phyloP scores from a whole-genome alignment of 495 filamentous ascomycete species.

The Penicillium macrosclerotiorum region DNA sequence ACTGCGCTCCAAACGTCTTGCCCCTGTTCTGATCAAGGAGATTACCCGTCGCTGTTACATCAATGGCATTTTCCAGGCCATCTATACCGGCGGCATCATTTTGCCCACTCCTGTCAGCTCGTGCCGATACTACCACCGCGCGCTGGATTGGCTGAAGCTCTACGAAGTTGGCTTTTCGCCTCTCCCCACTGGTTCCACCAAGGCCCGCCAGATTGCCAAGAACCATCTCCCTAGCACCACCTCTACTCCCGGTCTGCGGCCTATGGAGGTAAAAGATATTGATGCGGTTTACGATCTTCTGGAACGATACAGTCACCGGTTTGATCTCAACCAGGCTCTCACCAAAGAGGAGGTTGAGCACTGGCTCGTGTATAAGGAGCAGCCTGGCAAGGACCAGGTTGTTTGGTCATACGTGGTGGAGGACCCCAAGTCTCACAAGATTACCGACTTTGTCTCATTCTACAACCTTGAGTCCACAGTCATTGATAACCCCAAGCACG shows the following conservation, averaged over 20 bases:
- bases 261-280: conserved; percentile 81
- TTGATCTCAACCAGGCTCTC: conserved; percentile 81
- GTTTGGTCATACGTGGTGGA: conserved; percentile 93
- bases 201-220: conserved; percentile 72
- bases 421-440: conserved; percentile 66
- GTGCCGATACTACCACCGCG: conserved; percentile 90
- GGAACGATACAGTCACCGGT: conserved; percentile 72
- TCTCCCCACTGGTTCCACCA: conserved; percentile 76
- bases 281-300: conserved; percentile 72
- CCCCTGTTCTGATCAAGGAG: conserved; percentile 94
- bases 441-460: conserved; percentile 96
- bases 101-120: conserved; percentile 88
- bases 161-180: conserved; percentile 90
- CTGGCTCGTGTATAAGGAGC: conserved; percentile 73
- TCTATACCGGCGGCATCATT: conserved; percentile 90
- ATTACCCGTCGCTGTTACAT: conserved; percentile 88
- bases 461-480: conserved; percentile 92
- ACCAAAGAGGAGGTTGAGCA: conserved; percentile 76
- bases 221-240: conserved; percentile 74
- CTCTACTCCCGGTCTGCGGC: conserved; percentile 67
- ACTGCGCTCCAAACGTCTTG: conserved; percentile 84
- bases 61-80: conserved; percentile 82
- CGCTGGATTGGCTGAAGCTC: conserved; percentile 91
- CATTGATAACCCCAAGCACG: conserved; percentile 74
- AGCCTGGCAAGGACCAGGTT: conserved; percentile 65